phyloP scores from a whole-genome alignment of 495 filamentous ascomycete species.

The Neurospora sp. region DNA sequence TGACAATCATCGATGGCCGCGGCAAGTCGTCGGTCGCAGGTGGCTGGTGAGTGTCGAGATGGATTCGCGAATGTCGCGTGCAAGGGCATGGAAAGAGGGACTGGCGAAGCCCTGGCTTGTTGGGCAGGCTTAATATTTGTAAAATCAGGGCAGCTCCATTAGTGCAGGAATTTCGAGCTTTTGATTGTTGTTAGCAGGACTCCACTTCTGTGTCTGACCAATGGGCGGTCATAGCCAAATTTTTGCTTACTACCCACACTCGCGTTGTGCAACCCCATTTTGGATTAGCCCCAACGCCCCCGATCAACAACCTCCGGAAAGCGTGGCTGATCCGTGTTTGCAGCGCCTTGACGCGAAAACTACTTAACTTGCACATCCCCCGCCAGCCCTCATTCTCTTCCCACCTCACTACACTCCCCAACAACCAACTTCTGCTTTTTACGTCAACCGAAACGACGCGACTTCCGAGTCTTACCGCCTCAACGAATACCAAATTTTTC shows the following conservation, averaged over 20 bases:
- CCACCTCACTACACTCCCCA: constrained; percentile 26
- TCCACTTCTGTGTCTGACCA: neutral
- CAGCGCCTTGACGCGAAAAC: constrained; percentile 40
- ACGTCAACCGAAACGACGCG: constrained; percentile 11
- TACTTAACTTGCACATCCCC: constrained; percentile 43
- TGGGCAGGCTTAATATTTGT: constrained; percentile 9
- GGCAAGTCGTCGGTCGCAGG: neutral
- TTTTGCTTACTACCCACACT: constrained; percentile 3
- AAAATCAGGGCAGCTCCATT: constrained; percentile 13
- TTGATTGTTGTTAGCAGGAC: neutral
- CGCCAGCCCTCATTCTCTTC: constrained; percentile 28
- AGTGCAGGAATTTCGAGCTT: neutral
- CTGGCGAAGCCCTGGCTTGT: neutral
- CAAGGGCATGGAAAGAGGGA: neutral
- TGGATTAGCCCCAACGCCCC: constrained; percentile 31
- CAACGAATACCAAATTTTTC: constrained; percentile 11
- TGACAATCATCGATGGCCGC: neutral
- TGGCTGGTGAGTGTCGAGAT: neutral
- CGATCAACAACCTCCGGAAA: constrained; percentile 21
- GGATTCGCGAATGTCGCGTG: neutral
- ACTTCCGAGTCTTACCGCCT: constrained; percentile 16
- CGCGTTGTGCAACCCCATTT: constrained; percentile 14
- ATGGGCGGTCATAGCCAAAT: neutral
- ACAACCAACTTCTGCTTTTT: constrained; percentile 23
- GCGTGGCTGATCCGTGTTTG: constrained; percentile 34